phyloP scores from a whole-genome alignment of 192 early-diverging fungal species.

The Rhizoclosmatium sp. region DNA sequence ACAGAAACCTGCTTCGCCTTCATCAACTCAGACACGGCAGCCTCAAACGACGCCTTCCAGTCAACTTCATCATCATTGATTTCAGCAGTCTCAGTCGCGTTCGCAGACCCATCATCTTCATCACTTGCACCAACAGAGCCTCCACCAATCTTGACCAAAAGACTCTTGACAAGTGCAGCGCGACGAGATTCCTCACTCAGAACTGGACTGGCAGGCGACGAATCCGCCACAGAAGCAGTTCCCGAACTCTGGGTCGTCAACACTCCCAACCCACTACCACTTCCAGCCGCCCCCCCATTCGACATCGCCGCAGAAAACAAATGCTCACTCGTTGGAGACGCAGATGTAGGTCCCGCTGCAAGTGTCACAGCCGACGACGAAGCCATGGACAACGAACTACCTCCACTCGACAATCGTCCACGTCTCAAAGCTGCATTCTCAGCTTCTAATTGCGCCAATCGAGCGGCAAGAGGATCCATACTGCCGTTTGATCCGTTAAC shows the following conservation, averaged over 20 bases:
- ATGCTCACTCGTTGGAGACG: neutral
- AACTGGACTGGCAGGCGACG: neutral
- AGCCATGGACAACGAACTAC: neutral
- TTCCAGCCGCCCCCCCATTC: neutral
- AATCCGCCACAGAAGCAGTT: neutral
- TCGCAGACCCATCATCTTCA: conserved; percentile 7
- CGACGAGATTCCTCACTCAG: neutral
- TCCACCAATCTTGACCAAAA: neutral
- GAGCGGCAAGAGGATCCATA: neutral
- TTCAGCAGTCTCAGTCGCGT: neutral
- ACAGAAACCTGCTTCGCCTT: conserved; percentile 20
- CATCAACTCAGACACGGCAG: conserved; percentile 21
- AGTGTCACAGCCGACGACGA: neutral
- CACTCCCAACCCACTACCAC: neutral
- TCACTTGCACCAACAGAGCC: neutral
- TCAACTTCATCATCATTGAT: conserved; percentile 4
- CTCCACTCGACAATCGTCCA: neutral
- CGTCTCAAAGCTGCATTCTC: conserved; percentile 16
- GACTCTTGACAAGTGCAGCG: neutral
- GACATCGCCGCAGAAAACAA: neutral
- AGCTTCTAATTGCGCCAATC: conserved; percentile 13
- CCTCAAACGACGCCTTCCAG: conserved; percentile 31
- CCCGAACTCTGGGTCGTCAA: neutral
- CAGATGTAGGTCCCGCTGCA: neutral
- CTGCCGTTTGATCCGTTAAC: neutral